Percentiles rank a stretch among this genome's conserved stretches.
Conservation (phyloP, 257 asterid genomes). For the Solanum pimpinellifolium region DNA sequence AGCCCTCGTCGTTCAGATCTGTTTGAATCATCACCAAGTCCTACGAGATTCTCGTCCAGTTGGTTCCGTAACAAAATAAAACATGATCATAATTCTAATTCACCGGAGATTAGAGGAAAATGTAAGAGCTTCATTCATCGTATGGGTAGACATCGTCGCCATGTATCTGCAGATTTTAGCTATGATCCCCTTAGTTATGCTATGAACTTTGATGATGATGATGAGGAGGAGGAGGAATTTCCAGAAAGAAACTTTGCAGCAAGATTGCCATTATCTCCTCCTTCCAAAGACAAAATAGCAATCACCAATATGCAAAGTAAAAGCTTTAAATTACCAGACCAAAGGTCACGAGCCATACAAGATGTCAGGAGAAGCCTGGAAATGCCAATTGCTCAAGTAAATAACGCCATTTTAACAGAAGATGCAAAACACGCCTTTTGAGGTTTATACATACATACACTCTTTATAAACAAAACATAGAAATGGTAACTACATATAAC, state of each 20-base stretch:
- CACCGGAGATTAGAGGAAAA: constrained; percentile 3
- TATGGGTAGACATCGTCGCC: constrained; percentile 14
- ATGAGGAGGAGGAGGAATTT: background rate
- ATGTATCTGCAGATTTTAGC: constrained; percentile 23
- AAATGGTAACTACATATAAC: background rate
- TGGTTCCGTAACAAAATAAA: constrained; percentile 7
- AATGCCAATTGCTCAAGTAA: background rate
- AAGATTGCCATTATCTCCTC: constrained; percentile 29
- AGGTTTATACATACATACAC: background rate
- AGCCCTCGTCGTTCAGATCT: background rate
- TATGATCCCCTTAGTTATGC: constrained; percentile 29
- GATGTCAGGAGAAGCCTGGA: constrained; percentile 9
- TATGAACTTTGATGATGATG: constrained; percentile 20
- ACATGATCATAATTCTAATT: background rate
- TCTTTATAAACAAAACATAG: background rate
- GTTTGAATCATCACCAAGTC: constrained; percentile 5
- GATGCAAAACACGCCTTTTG: background rate
- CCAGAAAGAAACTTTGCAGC: constrained; percentile 17
- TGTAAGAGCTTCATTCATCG: constrained; percentile 2
- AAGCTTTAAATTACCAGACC: background rate
- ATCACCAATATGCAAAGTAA: background rate
- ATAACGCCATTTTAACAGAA: background rate
- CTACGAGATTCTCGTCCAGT: constrained; percentile 2
- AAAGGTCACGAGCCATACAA: background rate
- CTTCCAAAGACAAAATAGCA: background rate